Evolutionary conservation across 495 filamentous ascomycete genomes (phyloP).

Genomic region (Neurospora discreta): DNA sequence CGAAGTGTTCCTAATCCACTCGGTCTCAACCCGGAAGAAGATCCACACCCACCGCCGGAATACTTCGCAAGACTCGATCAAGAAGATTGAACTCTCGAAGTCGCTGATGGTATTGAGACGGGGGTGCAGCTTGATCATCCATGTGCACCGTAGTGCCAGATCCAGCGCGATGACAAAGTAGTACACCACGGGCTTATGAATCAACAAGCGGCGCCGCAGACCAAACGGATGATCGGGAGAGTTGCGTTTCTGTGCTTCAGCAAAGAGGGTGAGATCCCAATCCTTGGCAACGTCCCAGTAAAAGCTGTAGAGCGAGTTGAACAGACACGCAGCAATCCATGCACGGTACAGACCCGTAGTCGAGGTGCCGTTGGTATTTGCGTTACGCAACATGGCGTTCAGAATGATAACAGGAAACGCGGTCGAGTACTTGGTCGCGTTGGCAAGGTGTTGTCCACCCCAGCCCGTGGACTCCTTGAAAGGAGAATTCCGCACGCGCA

Average conservation of each 20-base stretch:
- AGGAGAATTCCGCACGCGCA: conserved; percentile 50
- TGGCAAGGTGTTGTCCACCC: conserved; percentile 79
- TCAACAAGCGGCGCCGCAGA: conserved; percentile 59
- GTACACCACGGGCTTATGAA: conserved; percentile 58
- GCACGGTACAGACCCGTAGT: conserved; percentile 28
- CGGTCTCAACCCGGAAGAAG: conserved; percentile 87
- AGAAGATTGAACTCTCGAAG: conserved; percentile 71
- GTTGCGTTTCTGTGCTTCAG: conserved; percentile 30
- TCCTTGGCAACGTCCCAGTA: conserved; percentile 97
- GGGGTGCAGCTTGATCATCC: conserved; percentile 74
- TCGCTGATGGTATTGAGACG: conserved; percentile 73
- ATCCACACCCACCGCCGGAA: conserved; percentile 91
- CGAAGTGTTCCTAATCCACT: conserved; percentile 53
- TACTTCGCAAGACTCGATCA: conserved; percentile 80
- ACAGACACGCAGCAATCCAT: conserved; percentile 50
- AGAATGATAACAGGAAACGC: conserved; percentile 88
- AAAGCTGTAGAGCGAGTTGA: conserved; percentile 88
- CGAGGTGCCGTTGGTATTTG: conserved; percentile 9
- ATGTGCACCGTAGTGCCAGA: conserved; percentile 73
- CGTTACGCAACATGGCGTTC: conserved; percentile 58
- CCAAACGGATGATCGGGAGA: conserved; percentile 62
- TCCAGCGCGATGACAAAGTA: conserved; percentile 74
- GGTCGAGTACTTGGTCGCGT: conserved; percentile 82
- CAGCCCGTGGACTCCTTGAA: conserved; percentile 39
- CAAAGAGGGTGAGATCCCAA: conserved; percentile 88